A percentile compares a stretch with the other conserved stretches of the same genome.
These are phyloP conservation scores for Stagonosporopsis rhizophila DNA, from an alignment of 2,329 filamentous ascomycete species.

Conservation along the genomic window DNA sequence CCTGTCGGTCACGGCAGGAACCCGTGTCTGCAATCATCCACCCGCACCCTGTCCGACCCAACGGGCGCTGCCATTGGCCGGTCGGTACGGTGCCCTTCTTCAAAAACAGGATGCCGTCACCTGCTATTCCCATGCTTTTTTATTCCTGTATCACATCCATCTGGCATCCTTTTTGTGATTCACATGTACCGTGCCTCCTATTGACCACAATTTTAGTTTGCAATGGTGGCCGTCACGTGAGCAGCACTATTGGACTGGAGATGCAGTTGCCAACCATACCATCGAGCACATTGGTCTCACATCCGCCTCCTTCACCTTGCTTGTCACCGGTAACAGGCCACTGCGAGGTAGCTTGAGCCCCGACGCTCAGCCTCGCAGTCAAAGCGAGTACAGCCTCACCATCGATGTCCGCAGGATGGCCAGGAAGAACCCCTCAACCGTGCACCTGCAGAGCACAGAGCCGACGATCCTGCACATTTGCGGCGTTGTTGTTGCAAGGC, in stretches of 20 bases:
- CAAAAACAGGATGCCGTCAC: slow-evolving; percentile 1
- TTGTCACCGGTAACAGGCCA: not conserved
- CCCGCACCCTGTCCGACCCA: slow-evolving; percentile 1
- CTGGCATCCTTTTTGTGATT: not conserved
- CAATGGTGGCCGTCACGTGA: not conserved
- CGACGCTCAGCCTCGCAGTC: not conserved
- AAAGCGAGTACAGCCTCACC: not conserved
- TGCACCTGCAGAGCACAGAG: not conserved
- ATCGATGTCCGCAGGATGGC: not conserved
- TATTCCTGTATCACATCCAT: not conserved
- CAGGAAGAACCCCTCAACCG: not conserved
- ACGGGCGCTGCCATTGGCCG: slow-evolving; percentile 7
- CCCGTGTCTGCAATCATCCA: not conserved
- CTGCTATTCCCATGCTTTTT: not conserved
- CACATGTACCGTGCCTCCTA: not conserved
- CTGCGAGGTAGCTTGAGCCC: slow-evolving; percentile 2
- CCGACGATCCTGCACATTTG: not conserved
- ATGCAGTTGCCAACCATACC: not conserved
- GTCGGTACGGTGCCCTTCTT: not conserved
- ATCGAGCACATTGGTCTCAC: not conserved
- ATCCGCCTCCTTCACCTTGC: not conserved
- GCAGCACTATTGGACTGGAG: not conserved
- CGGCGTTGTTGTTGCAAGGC: not conserved
- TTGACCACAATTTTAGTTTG: not conserved
- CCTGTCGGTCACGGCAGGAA: slow-evolving; percentile 16